Conservation (phyloP, 371 early-diverging fungal genomes). For the Dichotomocladium elegans region DNA sequence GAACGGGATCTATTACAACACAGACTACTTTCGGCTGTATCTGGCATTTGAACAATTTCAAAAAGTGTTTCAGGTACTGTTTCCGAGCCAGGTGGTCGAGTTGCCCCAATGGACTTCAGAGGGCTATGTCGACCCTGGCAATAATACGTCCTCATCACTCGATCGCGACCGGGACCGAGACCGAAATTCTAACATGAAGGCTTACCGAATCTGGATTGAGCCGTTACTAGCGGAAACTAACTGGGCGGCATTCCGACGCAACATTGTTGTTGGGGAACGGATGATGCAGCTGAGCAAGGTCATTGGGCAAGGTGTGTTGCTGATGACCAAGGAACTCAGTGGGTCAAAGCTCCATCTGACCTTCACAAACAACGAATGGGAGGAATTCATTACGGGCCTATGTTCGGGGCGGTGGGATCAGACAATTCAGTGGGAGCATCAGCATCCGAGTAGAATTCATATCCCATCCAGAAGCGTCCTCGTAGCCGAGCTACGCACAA, state of each 20-base stretch:
- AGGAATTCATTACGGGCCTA: constrained; percentile 40
- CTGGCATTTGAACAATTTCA: constrained; percentile 50
- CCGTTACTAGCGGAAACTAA: constrained; percentile 39
- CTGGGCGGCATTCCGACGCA: constrained; percentile 49
- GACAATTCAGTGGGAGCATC: constrained; percentile 24
- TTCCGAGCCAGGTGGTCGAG: constrained; percentile 25
- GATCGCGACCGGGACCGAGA: constrained; percentile 37
- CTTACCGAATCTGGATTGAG: constrained; percentile 42
- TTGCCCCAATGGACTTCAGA: constrained; percentile 7
- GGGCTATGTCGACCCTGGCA: neutral
- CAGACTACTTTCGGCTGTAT: constrained; percentile 46
- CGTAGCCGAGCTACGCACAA: constrained; percentile 28
- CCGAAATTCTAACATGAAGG: constrained; percentile 44
- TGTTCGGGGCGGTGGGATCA: constrained; percentile 31
- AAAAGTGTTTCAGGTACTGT: constrained; percentile 28
- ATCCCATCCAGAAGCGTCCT: constrained; percentile 10
- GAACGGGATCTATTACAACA: constrained; percentile 50
- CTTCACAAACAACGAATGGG: constrained; percentile 51
- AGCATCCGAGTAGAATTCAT: neutral
- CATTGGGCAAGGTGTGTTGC: constrained; percentile 39
- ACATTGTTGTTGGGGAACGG: constrained; percentile 47
- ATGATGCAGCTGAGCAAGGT: constrained; percentile 43
- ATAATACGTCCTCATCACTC: neutral
- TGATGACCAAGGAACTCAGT: constrained; percentile 48
- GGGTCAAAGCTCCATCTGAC: constrained; percentile 48